Evolutionary conservation across 495 filamentous ascomycete genomes (phyloP).

Genomic region (Lepidopterella palustris): DNA sequence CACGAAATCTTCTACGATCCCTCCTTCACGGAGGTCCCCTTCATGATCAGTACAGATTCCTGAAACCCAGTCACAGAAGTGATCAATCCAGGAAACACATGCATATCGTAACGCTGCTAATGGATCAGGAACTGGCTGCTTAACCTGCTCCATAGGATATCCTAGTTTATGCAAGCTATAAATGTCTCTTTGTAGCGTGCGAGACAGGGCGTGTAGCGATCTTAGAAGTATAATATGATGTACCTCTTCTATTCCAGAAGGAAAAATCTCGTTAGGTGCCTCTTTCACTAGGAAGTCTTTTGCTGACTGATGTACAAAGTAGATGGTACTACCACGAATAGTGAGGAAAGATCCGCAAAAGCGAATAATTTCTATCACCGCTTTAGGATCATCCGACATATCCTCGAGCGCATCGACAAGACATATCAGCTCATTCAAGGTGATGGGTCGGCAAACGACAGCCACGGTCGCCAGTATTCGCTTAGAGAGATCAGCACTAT

Average conservation of each 20-base stretch:
- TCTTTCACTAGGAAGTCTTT: background rate
- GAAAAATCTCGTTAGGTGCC: conserved; percentile 4
- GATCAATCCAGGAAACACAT: background rate
- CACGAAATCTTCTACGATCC: conserved; percentile 34
- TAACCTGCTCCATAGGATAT: background rate
- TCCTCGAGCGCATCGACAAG: background rate
- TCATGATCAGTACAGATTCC: conserved; percentile 12
- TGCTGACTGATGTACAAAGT: background rate
- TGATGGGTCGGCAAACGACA: background rate
- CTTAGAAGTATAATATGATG: conserved; percentile 24
- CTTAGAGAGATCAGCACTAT: conserved; percentile 22
- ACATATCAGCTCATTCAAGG: background rate
- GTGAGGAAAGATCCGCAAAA: conserved; percentile 3
- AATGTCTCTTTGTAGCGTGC: conserved; percentile 27
- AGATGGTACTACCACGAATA: background rate
- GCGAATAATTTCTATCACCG: conserved; percentile 1
- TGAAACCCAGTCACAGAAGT: conserved; percentile 5
- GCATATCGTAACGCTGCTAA: background rate
- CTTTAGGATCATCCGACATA: conserved; percentile 8
- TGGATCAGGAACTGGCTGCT: background rate
- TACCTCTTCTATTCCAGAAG: conserved; percentile 7
- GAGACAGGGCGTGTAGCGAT: conserved; percentile 27
- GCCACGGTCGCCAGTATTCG: background rate
- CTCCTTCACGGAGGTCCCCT: conserved; percentile 17
- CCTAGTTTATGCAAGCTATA: conserved; percentile 13